A percentile compares a stretch with the other conserved stretches of the same genome.
Conservation (phyloP, 2,329 filamentous ascomycete genomes). For the Hymenotorrendiella dingleyae region DNA sequence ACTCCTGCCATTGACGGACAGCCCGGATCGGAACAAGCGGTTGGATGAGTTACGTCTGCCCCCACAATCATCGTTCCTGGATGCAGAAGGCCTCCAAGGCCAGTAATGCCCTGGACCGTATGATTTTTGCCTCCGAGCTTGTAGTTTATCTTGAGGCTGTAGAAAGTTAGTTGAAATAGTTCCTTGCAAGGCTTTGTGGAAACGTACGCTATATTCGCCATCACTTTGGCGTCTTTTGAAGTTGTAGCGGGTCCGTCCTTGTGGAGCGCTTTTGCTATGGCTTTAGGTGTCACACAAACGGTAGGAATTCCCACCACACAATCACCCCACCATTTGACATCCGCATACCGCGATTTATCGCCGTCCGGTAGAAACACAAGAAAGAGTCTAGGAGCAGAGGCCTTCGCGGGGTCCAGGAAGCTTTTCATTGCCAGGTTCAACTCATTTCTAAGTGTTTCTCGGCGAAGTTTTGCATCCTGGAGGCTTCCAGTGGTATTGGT, state of each 20-base stretch:
- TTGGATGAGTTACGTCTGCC: background rate
- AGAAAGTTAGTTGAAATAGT: background rate
- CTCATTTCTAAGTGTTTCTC: too few species aligned
- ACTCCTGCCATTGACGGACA: background rate
- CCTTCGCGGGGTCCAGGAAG: too few species aligned
- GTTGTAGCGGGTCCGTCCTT: too few species aligned
- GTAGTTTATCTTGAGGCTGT: background rate
- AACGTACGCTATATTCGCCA: too few species aligned
- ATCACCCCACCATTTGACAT: conserved; percentile 3
- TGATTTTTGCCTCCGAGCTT: background rate
- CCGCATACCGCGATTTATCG: background rate
- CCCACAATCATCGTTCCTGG: background rate
- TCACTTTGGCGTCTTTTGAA: too few species aligned
- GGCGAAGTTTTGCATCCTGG: too few species aligned
- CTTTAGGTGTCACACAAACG: background rate
- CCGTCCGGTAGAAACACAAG: background rate
- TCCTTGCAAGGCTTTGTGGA: too few species aligned
- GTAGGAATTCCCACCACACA: background rate
- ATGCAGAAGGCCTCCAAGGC: background rate
- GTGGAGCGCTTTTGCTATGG: background rate
- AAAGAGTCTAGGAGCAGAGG: background rate
- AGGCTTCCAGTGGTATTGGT: too few species aligned
- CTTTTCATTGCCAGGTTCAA: too few species aligned
- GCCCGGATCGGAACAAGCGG: background rate
- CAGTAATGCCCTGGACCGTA: too few species aligned